phyloP scores from a whole-genome alignment of 306 rosid genomes.

The Pyrus betulifolia region DNA sequence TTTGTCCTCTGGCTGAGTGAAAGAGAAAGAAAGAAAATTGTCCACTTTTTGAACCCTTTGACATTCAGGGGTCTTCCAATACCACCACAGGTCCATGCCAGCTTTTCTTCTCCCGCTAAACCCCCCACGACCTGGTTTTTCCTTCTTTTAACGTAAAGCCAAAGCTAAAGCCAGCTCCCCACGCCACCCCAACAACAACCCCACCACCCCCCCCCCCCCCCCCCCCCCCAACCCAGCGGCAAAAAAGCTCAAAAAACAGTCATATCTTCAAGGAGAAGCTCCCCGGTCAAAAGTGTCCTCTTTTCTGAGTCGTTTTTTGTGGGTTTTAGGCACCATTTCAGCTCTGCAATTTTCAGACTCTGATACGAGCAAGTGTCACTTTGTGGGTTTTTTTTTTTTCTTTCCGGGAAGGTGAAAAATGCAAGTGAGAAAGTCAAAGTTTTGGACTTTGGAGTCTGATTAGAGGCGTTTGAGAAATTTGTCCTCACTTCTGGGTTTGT shows the following conservation, averaged over 20 bases:
- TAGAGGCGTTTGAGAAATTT: slow-evolving; percentile 19
- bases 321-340: slow-evolving; percentile 29
- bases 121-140: slow-evolving; percentile 25
- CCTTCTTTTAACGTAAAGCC: slow-evolving; percentile 42
- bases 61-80: slow-evolving; percentile 51
- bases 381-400: slow-evolving; percentile 6
- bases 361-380: slow-evolving; percentile 36
- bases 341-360: slow-evolving; percentile 25
- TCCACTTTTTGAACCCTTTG: slow-evolving; percentile 49
- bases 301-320: slow-evolving; percentile 24
- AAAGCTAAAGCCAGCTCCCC: slow-evolving; percentile 28
- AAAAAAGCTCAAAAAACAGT: slow-evolving; percentile 30
- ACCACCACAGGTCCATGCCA: slow-evolving; percentile 23
- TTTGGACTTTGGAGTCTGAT: slow-evolving; percentile 27
- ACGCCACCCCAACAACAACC: too few species aligned
- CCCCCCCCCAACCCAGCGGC: slow-evolving; percentile 3
- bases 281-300: slow-evolving; percentile 40
- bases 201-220: too few species aligned
- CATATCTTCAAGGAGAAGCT: slow-evolving; percentile 31
- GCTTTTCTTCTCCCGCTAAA: slow-evolving; percentile 37
- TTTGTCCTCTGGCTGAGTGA: slow-evolving; percentile 17
- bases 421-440: slow-evolving; percentile 21
- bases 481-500: slow-evolving; percentile 22
- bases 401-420: slow-evolving; percentile 34
- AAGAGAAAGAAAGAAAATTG: slow-evolving; percentile 15